phyloP scores from a whole-genome alignment of 2,329 filamentous ascomycete species.

The Arthrobotrys entomopaga region DNA sequence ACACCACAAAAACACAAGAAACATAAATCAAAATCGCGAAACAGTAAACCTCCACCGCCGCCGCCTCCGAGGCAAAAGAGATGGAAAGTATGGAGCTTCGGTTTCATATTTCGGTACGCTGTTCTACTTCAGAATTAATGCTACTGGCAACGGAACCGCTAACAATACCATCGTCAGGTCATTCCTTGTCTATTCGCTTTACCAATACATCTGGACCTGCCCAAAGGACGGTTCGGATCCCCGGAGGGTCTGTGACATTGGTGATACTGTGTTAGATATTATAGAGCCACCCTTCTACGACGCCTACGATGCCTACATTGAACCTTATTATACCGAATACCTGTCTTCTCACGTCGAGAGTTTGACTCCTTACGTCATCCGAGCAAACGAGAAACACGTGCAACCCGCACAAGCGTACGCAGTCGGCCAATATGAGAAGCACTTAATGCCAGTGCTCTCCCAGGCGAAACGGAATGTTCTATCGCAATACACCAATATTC shows the following conservation, averaged over 20 bases:
- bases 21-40: conserved; percentile 58
- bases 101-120: conserved; percentile 23
- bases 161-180: conserved; percentile 24
- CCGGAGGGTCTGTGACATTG: conserved; percentile 83
- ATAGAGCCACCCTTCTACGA: conserved; percentile 80
- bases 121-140: neutral
- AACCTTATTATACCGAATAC: conserved; percentile 83
- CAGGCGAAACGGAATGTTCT: conserved; percentile 69
- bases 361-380: conserved; percentile 72
- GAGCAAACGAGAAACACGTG: conserved; percentile 73
- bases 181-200: conserved; percentile 42
- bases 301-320: conserved; percentile 85
- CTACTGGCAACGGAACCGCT: neutral
- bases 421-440: conserved; percentile 79
- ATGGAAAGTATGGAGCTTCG: conserved; percentile 35
- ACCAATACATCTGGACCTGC: conserved; percentile 54
- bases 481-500: conserved; percentile 42
- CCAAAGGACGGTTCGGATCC: conserved; percentile 63
- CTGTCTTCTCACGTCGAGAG: conserved; percentile 68
- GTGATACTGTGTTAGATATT: conserved; percentile 73
- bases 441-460: conserved; percentile 77
- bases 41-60: conserved; percentile 31
- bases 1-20: conserved; percentile 55
- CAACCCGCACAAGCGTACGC: conserved; percentile 60
- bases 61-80: conserved; percentile 31